These are phyloP conservation scores for Lactifluus volemus DNA, from an alignment of 768 basidiomycete species.

Conservation along the genomic window DNA sequence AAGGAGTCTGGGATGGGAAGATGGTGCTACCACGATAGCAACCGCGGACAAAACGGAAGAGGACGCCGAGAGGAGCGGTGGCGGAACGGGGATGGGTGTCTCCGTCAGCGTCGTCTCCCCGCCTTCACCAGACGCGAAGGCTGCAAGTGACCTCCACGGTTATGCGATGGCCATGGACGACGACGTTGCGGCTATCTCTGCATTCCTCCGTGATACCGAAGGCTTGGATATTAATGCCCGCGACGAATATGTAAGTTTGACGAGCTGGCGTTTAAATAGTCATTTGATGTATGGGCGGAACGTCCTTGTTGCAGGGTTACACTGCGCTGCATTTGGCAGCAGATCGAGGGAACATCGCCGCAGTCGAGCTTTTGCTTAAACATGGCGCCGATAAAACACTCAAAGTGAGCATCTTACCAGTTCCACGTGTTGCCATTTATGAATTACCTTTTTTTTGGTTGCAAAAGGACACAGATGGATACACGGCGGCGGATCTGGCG, in stretches of 20 bases:
- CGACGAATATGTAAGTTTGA: constrained; percentile 63
- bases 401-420: constrained; percentile 39
- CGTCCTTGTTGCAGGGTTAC: constrained; percentile 54
- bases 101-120: constrained; percentile 52
- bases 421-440: not conserved
- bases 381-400: constrained; percentile 56
- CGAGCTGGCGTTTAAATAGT: not conserved
- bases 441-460: not conserved
- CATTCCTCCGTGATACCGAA: constrained; percentile 34
- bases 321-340: constrained; percentile 81
- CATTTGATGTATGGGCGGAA: not conserved
- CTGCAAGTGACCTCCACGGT: constrained; percentile 38
- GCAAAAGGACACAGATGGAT: constrained; percentile 51
- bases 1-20: constrained; percentile 57
- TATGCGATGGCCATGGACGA: constrained; percentile 60
- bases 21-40: constrained; percentile 23
- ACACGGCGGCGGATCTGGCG: constrained; percentile 55
- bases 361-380: constrained; percentile 49
- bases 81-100: constrained; percentile 45
- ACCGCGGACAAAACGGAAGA: constrained; percentile 22
- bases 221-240: constrained; percentile 44
- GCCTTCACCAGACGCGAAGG: constrained; percentile 30
- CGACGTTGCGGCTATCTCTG: constrained; percentile 37
- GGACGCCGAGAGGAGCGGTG: constrained; percentile 9
- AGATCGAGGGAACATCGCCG: constrained; percentile 61